Conservation (phyloP, 2,329 filamentous ascomycete species). For the Epichloe baconii region DNA sequence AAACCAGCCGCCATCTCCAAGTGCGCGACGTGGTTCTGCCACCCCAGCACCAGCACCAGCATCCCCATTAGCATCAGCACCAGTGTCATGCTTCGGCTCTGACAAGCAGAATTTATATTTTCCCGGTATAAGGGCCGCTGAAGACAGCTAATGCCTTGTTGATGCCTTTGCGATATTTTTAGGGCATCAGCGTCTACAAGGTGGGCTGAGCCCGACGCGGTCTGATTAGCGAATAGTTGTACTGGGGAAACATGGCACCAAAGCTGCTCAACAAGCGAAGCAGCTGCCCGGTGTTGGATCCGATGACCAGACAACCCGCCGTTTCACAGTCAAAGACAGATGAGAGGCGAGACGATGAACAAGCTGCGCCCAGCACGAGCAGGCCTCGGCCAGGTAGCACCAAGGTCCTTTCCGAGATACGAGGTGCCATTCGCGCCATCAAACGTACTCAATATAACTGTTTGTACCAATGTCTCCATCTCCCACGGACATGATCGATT, state of each 20-base stretch:
- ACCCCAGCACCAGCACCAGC: not conserved
- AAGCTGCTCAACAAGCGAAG: conserved; percentile 15
- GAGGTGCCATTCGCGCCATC: conserved; percentile 20
- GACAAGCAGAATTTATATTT: not conserved
- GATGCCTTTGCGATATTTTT: not conserved
- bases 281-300: conserved; percentile 13
- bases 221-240: not conserved
- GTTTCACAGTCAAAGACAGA: not conserved
- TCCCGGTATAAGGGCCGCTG: not conserved
- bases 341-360: conserved; percentile 1
- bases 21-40: not conserved
- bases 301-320: conserved; percentile 1
- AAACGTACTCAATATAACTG: conserved; percentile 16
- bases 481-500: not conserved
- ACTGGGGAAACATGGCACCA: conserved; percentile 14
- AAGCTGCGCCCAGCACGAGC: conserved; percentile 6
- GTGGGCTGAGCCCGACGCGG: not conserved
- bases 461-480: conserved; percentile 6
- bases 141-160: not conserved
- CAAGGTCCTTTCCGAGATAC: conserved; percentile 23
- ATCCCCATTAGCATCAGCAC: not conserved
- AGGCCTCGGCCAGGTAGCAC: conserved; percentile 17
- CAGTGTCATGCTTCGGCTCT: not conserved
- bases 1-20: not conserved
- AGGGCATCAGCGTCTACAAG: not conserved